Evolutionary conservation across 2,329 filamentous ascomycete species (phyloP).

Genomic region (Cryphonectria parasitica): DNA sequence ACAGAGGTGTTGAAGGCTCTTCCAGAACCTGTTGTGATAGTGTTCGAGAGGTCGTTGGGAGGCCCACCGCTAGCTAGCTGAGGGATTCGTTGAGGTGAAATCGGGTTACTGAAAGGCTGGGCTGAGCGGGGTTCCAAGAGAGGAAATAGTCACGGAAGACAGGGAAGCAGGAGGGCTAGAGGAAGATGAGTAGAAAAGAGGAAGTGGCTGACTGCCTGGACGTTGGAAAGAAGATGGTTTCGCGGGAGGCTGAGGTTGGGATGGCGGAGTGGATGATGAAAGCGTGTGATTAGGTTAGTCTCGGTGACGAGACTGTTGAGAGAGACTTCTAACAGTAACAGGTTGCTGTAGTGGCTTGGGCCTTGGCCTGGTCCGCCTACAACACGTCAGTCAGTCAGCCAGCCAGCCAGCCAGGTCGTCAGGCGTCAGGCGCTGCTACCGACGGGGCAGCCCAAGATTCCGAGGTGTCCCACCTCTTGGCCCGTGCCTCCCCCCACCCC

Average conservation of each 20-base stretch:
- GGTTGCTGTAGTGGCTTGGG: slow-evolving; percentile 16
- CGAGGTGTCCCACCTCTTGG: slow-evolving; percentile 6
- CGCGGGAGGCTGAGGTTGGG: slow-evolving; percentile 15
- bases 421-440: background rate
- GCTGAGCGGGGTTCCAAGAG: background rate
- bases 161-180: background rate
- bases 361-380: slow-evolving; percentile 17
- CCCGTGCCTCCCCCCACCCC: background rate
- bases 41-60: slow-evolving; percentile 21
- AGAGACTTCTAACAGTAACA: slow-evolving; percentile 2
- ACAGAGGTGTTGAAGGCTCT: slow-evolving; percentile 38
- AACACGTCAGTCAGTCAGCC: background rate
- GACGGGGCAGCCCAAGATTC: background rate
- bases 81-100: slow-evolving; percentile 8
- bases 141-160: background rate
- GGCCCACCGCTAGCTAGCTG: slow-evolving; percentile 21
- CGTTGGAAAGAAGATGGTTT: slow-evolving; percentile 22
- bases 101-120: slow-evolving; percentile 4
- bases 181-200: background rate
- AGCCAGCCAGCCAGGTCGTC: too few species aligned
- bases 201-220: slow-evolving; percentile 17
- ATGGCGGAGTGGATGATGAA: slow-evolving; percentile 27
- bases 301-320: slow-evolving; percentile 14
- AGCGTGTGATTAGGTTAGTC: slow-evolving; percentile 20
- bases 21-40: slow-evolving; percentile 26